phyloP scores from a whole-genome alignment of 2,329 filamentous ascomycete genomes.

The Amauroascus verrucosus region DNA sequence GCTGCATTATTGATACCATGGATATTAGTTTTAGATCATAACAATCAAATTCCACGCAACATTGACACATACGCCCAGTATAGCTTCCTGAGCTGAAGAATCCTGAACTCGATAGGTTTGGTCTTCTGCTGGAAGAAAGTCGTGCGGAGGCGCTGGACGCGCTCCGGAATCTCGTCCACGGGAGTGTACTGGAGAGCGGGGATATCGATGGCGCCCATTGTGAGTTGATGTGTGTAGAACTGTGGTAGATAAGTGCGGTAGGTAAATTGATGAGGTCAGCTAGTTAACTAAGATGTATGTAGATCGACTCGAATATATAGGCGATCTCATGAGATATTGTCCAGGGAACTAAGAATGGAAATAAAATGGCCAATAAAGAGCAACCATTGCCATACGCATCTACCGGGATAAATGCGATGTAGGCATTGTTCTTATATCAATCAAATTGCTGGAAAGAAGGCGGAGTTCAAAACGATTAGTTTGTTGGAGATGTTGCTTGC shows the following conservation, averaged over 20 bases:
- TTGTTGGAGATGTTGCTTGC: background rate
- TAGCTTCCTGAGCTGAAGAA: conserved; percentile 79
- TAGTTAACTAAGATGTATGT: too few relatives aligned
- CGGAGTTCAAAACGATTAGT: too few relatives aligned
- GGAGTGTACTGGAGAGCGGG: conserved; percentile 50
- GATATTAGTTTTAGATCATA: conserved; percentile 13
- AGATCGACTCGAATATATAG: too few relatives aligned
- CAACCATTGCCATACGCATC: background rate
- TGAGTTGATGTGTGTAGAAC: background rate
- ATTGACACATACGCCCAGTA: conserved; percentile 66
- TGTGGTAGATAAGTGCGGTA: background rate
- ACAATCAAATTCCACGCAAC: background rate
- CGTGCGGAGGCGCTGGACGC: conserved; percentile 50
- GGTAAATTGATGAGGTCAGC: background rate
- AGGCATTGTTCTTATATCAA: background rate
- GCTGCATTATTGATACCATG: conserved; percentile 22
- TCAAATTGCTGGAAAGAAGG: background rate
- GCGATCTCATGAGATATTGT: too few relatives aligned
- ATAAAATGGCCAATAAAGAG: too few relatives aligned
- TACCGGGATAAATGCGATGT: background rate
- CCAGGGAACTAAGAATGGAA: too few relatives aligned
- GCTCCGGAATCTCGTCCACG: conserved; percentile 54
- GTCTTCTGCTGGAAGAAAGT: conserved; percentile 75
- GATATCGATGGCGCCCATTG: conserved; percentile 23
- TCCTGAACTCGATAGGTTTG: conserved; percentile 68